Evolutionary conservation across 208 protist genomes (phyloP), one percentile per base, ranked within the genome.

Genomic region (Strigomonas galati): DNA sequence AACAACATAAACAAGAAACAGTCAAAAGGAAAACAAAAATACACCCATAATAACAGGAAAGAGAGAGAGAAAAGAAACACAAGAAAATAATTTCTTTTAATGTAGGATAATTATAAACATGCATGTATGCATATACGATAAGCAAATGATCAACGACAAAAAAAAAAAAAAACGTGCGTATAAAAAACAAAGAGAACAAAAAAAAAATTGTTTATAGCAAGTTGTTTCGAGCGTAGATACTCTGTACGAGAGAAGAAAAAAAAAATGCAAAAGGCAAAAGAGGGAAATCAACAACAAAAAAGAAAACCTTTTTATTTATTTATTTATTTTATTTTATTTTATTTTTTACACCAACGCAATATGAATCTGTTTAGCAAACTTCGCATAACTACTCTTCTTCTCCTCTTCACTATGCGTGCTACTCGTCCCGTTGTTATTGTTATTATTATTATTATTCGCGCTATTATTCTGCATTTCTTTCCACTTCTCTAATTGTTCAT

Each of bases 401-500:
- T 40, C 10, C 10, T 40, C 35, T 10, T 40, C 35, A 40, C n/a
- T n/a, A n/a, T n/a, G 28, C 9, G 21, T 55, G 17, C 43, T 48
- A 48, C 19, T 19, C 43, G 19, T 48, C 43, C 43, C 49, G 17
- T 15, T 23, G 3, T 61, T 46, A 61, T 19, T 35, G 37, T 61
- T 61, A 24, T 40, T 46, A 35, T 10, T 48, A 6, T 46, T 35
- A 61, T 46, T 19, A 2, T 46, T 35, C 17, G 53, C 35, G n/a
- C n/a, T n/a, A n/a, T n/a, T n/a, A 40, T 40, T 40, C 35, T 66
- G 63, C 69, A 68, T 63, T 78, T 79, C 32, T 19, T 65, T 69
- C 78, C 81, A 87, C 64, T 78, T 55, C 46, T 69, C 67, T 44
- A 76, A 71, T 51, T 74, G 63, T 0, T 69, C 71, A 0, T 66